These are phyloP conservation scores for Fomitopsis palustris DNA, from an alignment of 1,284 basidiomycete genomes.

Conservation along the genomic window DNA sequence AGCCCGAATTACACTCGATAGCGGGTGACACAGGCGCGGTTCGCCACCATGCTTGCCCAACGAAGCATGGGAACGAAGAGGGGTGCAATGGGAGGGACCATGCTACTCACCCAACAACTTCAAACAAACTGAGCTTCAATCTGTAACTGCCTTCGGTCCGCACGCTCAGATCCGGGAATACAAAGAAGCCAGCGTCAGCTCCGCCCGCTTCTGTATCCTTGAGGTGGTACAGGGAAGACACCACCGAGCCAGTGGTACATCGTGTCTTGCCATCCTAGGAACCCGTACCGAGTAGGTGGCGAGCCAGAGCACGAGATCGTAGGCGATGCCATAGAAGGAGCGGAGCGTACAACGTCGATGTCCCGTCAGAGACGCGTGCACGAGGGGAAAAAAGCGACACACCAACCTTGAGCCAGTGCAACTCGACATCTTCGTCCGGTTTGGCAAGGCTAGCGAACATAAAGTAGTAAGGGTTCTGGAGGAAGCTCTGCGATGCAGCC, in stretches of 20 bases:
- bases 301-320: no score
- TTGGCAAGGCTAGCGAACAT: constrained; percentile 89
- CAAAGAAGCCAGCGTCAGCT: constrained; percentile 87
- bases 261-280: constrained; percentile 81
- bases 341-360: no score
- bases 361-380: no score
- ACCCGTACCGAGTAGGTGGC: not conserved
- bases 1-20: no score
- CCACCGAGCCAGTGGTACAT: constrained; percentile 86
- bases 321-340: no score
- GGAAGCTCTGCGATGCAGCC: constrained; percentile 48
- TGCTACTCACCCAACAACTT: constrained; percentile 81
- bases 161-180: constrained; percentile 85
- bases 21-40: no score
- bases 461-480: constrained; percentile 93
- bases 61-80: not conserved
- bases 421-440: constrained; percentile 86
- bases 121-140: constrained; percentile 88
- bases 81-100: not conserved
- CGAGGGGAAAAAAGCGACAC: not conserved
- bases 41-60: not conserved
- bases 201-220: constrained; percentile 86
- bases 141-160: constrained; percentile 86
- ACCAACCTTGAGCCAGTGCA: constrained; percentile 83
- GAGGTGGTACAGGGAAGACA: constrained; percentile 91